Base-by-base conservation (phyloP, 805 yeast genomes). In the Kodamaea laetipori region DNA sequence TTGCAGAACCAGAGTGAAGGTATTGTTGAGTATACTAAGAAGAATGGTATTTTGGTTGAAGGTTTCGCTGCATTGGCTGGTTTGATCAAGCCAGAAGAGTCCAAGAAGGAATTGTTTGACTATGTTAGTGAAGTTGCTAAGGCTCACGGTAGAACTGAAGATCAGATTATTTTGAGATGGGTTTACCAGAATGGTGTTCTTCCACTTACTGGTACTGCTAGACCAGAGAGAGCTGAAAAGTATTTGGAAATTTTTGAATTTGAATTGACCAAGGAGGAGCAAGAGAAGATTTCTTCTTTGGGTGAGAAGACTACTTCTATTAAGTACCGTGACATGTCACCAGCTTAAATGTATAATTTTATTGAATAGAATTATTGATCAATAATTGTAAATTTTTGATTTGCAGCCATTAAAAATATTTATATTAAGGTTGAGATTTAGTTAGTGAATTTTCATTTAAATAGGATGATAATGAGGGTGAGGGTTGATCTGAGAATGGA, bases 161-260 rank as follows among this genome's bases (percentile, higher is more conserved):
- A 60, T 5, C 79, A 76, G 49, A 57, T 76, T 9, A 61, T 76
- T 50, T 62, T 76, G 46, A 67, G 74, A 53, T 76, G 76, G 72
- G 67, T 60, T 15, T 56, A 66, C 24, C 71, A 73, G 45, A 61
- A 52, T 25, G 73, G 71, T 1, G 58, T 74, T 15, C 61, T 76
- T 45, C 74, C 79, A 0, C 57, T 76, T 35, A 74, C 80, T n/a
- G 74, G 79, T 2, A 61, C 76, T 30, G 53, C 69, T 4, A 74
- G 71, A 40, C 63, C 53, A 21, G 63, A 57, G 37, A 64, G 80
- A 52, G 61, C 74, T 44, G 59, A 55, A 18, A 69, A 65, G 37
- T 57, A 64, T 17, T 55, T 70, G 47, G 65, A 63, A 6, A 49
- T 47, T n/a, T 57, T 57, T 18, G 52, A 51, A 44, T 55, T 58